These are phyloP conservation scores for Macrophomina tecta DNA, from an alignment of 2,329 filamentous ascomycete species.

Conservation along the genomic window DNA sequence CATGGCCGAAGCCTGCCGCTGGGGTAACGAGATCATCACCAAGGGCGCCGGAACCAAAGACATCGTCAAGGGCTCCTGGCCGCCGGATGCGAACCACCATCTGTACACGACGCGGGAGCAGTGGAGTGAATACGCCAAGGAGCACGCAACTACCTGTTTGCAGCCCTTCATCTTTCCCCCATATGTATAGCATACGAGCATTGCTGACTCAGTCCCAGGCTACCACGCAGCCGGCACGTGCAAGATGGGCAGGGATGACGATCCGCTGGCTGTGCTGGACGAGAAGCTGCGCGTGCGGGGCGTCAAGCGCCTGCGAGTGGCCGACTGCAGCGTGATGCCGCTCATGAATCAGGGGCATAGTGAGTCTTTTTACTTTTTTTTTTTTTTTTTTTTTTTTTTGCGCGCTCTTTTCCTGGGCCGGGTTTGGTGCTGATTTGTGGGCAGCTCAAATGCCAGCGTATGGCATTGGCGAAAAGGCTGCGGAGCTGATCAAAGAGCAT, in stretches of 20 bases:
- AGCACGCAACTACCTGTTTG: constrained; percentile 44
- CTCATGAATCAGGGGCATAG: constrained; percentile 40
- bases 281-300: constrained; percentile 2
- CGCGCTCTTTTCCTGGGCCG: not conserved
- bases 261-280: constrained; percentile 18
- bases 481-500: constrained; percentile 42
- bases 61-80: constrained; percentile 39
- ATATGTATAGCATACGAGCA: not conserved
- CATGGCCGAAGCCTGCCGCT: constrained; percentile 33
- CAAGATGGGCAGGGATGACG: constrained; percentile 22
- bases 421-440: not conserved
- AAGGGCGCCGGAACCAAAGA: constrained; percentile 63
- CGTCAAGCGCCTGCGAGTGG: constrained; percentile 8
- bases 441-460: constrained; percentile 44
- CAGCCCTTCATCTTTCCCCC: not conserved
- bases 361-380: not conserved
- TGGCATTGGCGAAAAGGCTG: constrained; percentile 41
- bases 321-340: constrained; percentile 44
- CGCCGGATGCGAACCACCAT: constrained; percentile 59
- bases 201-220: not conserved
- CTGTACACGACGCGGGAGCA: constrained; percentile 60
- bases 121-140: constrained; percentile 63
- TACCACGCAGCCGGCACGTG: constrained; percentile 24
- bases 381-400: not conserved
- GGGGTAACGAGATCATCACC: constrained; percentile 38